A percentile compares a stretch with the other conserved stretches of the same genome.
These are phyloP conservation scores for Cucurbitaria berberidis DNA, from an alignment of 2,329 filamentous ascomycete species.

Conservation along the genomic window DNA sequence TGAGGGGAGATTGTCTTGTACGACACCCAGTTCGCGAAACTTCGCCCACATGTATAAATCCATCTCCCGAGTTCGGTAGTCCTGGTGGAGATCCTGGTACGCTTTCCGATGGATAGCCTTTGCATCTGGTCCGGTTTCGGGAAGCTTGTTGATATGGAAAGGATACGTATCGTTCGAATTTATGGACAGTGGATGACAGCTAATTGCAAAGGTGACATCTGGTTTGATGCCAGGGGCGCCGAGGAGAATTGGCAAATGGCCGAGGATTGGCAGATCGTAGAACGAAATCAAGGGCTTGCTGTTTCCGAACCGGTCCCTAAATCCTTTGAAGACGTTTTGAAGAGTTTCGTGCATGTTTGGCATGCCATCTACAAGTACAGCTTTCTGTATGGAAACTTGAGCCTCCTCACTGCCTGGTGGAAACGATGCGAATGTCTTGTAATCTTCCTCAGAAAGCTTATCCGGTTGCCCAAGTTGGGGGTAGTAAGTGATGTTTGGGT, in stretches of 20 bases:
- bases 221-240: conserved; percentile 50
- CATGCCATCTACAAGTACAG: conserved; percentile 46
- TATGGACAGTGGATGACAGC: conserved; percentile 29
- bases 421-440: conserved; percentile 30
- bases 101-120: conserved; percentile 17
- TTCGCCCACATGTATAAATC: conserved; percentile 21
- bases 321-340: conserved; percentile 38
- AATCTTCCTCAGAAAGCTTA: conserved; percentile 23
- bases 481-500: conserved; percentile 50
- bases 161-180: conserved; percentile 28
- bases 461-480: conserved; percentile 38
- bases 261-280: conserved; percentile 51
- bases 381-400: conserved; percentile 44
- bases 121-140: conserved; percentile 17
- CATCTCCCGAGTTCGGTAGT: conserved; percentile 15
- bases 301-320: conserved; percentile 38
- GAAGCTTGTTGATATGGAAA: conserved; percentile 17
- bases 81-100: conserved; percentile 5
- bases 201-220: conserved; percentile 50
- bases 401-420: conserved; percentile 28
- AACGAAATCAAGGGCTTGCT: conserved; percentile 52
- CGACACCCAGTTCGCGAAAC: conserved; percentile 18
- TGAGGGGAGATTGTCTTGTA: conserved; percentile 9
- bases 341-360: conserved; percentile 43
- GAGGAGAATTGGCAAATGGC: conserved; percentile 30